Evolutionary conservation across 495 filamentous ascomycete genomes (phyloP), one percentile per base, ranked within the genome.

Genomic region (Penicillium psychrofluorescens): DNA sequence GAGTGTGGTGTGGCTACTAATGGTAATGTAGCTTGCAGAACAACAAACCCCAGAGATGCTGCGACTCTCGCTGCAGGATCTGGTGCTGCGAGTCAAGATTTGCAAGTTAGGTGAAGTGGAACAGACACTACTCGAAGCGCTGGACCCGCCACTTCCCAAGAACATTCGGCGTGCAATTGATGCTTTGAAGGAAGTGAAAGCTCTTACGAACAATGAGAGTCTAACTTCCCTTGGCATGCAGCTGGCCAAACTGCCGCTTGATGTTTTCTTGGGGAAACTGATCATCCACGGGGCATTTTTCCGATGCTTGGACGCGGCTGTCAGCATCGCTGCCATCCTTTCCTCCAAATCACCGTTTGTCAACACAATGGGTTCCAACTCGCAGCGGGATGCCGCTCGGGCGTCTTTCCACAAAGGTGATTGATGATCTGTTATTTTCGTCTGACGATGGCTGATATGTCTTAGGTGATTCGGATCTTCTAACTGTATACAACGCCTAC

Each of bases 11-110:
- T 12, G n/a, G 40, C 29, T 42, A 31, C 38, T 51, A 29, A 48
- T 11, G 22, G 9, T 22, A 16, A 29, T 41, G 9, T 54, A 86
- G 47, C 88, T 96, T 74, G 77, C 79, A 11, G 88, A 90, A 40
- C 87, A 95, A 56, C 92, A 97, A 68, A 94, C 85, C 0, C 92
- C 92, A 0, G 92, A 98, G 61, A 89, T 98, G 77, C 81, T 97
- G 35, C 84, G 92, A 2, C 75, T 98, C 6, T 95, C 90, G 0
- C 67, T 98, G 8, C 91, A 97, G 64, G 92, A 98, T 51, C 77
- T 96, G 3, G 87, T 90, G 8, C 83, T 98, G 49, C 82, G 92
- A n/a, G 88, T 96, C 49, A 98, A 98, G 66, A 92, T 94, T 31
- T 98, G 90, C 67, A 92, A 90, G 54, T 75, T 98, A 39, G 92